Base-by-base conservation (phyloP, 257 asterid genomes). In the Gentiana macrophylla region DNA sequence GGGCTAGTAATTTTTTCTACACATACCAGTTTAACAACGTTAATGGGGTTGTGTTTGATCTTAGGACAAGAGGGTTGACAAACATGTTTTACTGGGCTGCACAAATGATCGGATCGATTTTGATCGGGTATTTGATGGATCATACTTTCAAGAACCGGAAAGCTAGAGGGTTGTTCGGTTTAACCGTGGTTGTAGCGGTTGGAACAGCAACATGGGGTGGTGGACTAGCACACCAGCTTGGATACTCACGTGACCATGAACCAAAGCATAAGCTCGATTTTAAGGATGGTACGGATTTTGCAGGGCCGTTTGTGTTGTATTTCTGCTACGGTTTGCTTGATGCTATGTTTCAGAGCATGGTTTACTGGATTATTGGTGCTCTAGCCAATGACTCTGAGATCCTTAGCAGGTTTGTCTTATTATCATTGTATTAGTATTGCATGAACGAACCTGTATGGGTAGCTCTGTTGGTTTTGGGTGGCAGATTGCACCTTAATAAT, bases 281-380 rank as follows among this genome's bases (percentile, higher is more conserved):
- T 70, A 82, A 81, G 79, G 89, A 79, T 56, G 90, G 95, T 49
- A 51, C 72, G 38, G 79, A 59, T 48, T 90, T 75, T 58, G 96
- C 94, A 0, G 96, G 98, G 56, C 94, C 96, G 0, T 91, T 84
- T 37, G 76, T 91, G 41, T 62, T 91, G 76, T 91, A 91, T 58
- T 91, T 91, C 52, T 60, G 92, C 59, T 86, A 86, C 65, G 96
- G 98, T 35, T 72, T 91, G 72, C 91, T 86, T 47, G 98, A 86
- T 72, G 94, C 95, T 43, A 86, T 91, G 96, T 84, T 75, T 67
- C 98, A 91, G 63, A 86, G 94, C 61, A 80, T 86, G 98, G 94
- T 91, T 1, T 91, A 84, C 52, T 87, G 96, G 98, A 66, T 87
- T 0, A 86, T 91, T 32, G 96, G 98, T 50, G 89, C 94, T 12